Percentiles rank a stretch among this genome's conserved stretches.
Evolutionary conservation across 2,329 filamentous ascomycete species (phyloP).

Genomic region (Neurospora sp.): DNA sequence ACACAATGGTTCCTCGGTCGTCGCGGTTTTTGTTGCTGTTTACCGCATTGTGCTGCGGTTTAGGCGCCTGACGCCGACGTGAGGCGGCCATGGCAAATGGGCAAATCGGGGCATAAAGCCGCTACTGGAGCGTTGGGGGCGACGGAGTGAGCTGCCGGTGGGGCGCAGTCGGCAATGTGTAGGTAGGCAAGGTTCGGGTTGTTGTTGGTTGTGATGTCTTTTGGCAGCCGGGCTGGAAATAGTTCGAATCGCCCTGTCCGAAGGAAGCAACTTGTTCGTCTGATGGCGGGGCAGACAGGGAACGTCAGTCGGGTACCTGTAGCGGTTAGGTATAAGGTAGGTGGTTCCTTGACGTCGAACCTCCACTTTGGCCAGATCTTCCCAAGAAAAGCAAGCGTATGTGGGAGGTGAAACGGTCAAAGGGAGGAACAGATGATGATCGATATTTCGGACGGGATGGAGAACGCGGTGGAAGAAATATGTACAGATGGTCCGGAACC

Average conservation of each 20-base stretch:
- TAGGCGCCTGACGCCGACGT: constrained; percentile 19
- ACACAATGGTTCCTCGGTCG: constrained; percentile 15
- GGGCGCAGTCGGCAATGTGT: background rate
- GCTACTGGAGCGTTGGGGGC: background rate
- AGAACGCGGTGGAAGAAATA: background rate
- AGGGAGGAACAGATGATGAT: background rate
- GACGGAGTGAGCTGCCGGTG: background rate
- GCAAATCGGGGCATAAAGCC: constrained; percentile 15
- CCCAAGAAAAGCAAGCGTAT: background rate
- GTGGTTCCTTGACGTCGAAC: background rate
- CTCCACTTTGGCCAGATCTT: background rate
- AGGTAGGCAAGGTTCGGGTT: background rate
- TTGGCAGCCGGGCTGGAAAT: background rate
- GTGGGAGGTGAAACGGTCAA: background rate
- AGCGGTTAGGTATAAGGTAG: background rate
- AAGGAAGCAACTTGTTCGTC: background rate
- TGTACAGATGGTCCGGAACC: background rate
- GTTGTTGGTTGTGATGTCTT: background rate
- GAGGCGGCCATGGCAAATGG: constrained; percentile 18
- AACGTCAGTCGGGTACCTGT: background rate
- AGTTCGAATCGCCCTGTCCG: background rate
- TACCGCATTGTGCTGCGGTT: constrained; percentile 18
- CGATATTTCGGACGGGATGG: background rate
- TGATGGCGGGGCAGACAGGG: background rate
- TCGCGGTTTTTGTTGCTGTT: constrained; percentile 16